phyloP scores from a whole-genome alignment of 2,329 filamentous ascomycete genomes.

The Dactylellina drechsleri region DNA sequence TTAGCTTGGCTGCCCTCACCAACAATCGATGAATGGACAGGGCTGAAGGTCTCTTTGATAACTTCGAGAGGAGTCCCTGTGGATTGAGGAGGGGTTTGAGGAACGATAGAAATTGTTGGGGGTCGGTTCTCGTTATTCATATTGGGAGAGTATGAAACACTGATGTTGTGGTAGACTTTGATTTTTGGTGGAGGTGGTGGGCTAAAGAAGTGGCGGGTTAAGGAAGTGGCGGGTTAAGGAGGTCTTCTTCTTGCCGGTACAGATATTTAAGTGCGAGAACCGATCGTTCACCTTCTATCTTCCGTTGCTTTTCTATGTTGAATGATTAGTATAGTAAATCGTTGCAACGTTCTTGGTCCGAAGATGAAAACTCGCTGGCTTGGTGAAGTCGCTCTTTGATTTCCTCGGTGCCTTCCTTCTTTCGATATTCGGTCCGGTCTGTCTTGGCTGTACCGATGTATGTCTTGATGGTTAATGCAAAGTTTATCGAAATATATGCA shows the following conservation, averaged over 20 bases:
- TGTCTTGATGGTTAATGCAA: not conserved
- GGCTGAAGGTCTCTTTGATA: slow-evolving; percentile 22
- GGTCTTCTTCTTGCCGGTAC: slow-evolving; percentile 15
- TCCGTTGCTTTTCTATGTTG: slow-evolving; percentile 8
- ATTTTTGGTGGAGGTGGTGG: not conserved
- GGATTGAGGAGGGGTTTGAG: not conserved
- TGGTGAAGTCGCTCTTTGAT: slow-evolving; percentile 3
- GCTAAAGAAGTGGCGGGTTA: not conserved
- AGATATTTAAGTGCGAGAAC: slow-evolving; percentile 1
- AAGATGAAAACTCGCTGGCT: slow-evolving; percentile 7
- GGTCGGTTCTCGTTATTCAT: slow-evolving; percentile 38
- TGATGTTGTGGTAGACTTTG: slow-evolving; percentile 15
- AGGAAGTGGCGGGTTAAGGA: not conserved
- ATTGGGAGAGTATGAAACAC: not conserved
- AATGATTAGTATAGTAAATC: not conserved
- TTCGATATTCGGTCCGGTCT: not conserved
- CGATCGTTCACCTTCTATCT: slow-evolving; percentile 1
- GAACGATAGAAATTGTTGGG: slow-evolving; percentile 9
- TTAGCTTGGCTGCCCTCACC: slow-evolving; percentile 27
- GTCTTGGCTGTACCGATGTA: not conserved
- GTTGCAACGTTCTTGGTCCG: not conserved
- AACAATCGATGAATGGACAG: slow-evolving; percentile 18
- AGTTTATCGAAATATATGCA: slow-evolving; percentile 7
- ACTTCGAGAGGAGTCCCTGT: slow-evolving; percentile 2
- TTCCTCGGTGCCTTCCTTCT: not conserved